Evolutionary conservation across 2,329 filamentous ascomycete species (phyloP).

Genomic region (Cercospora sp.): DNA sequence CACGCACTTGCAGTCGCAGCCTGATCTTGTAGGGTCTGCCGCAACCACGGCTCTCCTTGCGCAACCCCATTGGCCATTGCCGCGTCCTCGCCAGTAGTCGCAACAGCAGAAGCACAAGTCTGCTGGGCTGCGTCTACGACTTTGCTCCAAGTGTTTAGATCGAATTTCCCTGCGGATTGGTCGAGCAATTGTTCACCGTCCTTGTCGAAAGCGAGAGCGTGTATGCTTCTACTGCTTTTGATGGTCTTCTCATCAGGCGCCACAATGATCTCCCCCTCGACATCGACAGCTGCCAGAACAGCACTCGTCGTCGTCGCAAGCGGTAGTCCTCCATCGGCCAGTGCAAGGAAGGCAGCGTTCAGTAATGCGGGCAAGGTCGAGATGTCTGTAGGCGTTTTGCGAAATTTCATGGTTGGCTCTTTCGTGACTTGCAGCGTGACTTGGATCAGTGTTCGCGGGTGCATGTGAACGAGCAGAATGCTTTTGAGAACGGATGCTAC

Average conservation of each 20-base stretch:
- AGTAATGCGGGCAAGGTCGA: slow-evolving; percentile 77
- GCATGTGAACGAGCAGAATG: slow-evolving; percentile 71
- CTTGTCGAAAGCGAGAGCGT: slow-evolving; percentile 81
- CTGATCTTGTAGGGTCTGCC: slow-evolving; percentile 43
- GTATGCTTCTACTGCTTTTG: slow-evolving; percentile 66
- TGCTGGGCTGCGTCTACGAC: slow-evolving; percentile 64
- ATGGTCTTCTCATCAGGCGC: slow-evolving; percentile 66
- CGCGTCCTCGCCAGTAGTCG: slow-evolving; percentile 39
- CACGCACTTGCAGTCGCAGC: slow-evolving; percentile 45
- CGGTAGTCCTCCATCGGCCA: slow-evolving; percentile 80
- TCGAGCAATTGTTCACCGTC: slow-evolving; percentile 70
- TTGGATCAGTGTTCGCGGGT: slow-evolving; percentile 76
- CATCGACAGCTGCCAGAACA: slow-evolving; percentile 60
- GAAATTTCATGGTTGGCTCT: slow-evolving; percentile 57
- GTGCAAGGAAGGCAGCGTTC: slow-evolving; percentile 73
- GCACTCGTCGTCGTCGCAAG: slow-evolving; percentile 71
- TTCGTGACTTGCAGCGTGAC: slow-evolving; percentile 70
- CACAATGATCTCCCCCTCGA: slow-evolving; percentile 38
- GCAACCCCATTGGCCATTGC: slow-evolving; percentile 42
- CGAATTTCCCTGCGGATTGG: slow-evolving; percentile 80
- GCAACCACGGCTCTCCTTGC: slow-evolving; percentile 42
- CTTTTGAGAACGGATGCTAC: slow-evolving; percentile 71
- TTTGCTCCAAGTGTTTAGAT: slow-evolving; percentile 71
- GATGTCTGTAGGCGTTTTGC: slow-evolving; percentile 60
- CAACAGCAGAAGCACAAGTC: slow-evolving; percentile 59